Percentiles rank a stretch among this genome's conserved stretches.
These are phyloP conservation scores for Russula brevipes DNA, from an alignment of 768 basidiomycete species.

Conservation along the genomic window DNA sequence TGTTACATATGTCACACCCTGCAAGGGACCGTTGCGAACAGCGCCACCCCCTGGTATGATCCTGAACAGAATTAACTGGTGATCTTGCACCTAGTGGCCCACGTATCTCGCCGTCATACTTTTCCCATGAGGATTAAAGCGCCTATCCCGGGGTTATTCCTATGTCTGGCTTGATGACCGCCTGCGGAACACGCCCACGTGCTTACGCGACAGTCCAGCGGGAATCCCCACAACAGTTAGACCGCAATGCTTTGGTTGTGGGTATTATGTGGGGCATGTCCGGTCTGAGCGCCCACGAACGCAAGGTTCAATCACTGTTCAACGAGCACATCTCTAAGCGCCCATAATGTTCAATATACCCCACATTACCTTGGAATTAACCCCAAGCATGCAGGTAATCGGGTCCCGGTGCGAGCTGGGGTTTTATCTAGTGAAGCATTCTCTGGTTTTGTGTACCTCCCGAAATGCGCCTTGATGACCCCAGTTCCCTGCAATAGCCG, in stretches of 20 bases:
- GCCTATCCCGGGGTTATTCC: not conserved
- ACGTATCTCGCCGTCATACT: too few species aligned
- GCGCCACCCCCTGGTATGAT: not conserved
- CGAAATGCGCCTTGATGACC: not conserved
- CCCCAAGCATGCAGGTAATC: not conserved
- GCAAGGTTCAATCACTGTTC: not conserved
- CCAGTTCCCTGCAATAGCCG: not conserved
- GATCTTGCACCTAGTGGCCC: not conserved
- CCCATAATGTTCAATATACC: constrained; percentile 1
- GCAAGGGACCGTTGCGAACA: not conserved
- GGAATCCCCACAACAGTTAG: not conserved
- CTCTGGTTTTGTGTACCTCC: not conserved
- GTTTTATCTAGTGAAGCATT: not conserved
- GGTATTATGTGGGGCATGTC: not conserved
- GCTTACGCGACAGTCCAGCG: too few species aligned
- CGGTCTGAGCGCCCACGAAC: not conserved
- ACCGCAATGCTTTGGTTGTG: not conserved
- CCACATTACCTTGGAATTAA: not conserved
- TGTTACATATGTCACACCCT: not conserved
- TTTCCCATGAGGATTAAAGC: not conserved
- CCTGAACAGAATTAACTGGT: not conserved
- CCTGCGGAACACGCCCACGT: not conserved
- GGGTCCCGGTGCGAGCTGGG: constrained; percentile 1
- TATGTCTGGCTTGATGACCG: not conserved
- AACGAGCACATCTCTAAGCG: not conserved